Evolutionary conservation across 257 asterid genomes (phyloP), one percentile per base, ranked within the genome.

Genomic region (Penstemon barbatus): DNA sequence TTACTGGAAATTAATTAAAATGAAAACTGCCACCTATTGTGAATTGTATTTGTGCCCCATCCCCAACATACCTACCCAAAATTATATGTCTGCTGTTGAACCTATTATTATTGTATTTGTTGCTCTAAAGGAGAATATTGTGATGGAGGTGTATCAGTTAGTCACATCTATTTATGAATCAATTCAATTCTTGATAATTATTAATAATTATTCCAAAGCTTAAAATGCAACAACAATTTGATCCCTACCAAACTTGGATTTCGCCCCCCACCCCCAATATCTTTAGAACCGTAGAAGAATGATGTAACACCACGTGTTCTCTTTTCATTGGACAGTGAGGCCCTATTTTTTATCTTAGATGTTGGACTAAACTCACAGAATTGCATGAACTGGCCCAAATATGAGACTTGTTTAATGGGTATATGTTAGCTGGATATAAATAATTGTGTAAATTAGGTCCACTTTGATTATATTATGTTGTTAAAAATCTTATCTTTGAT

Each of bases 101-200:
- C 72, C 69, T 56, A n/a, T 15, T 15, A 15, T n/a, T n/a, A 43
- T 39, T 63, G 68, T 73, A 25, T 37, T 39, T 68, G 68, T 73
- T 66, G 41, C 72, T 51, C 50, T 33, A 67, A 74, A 71, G 50
- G 60, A 76, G 77, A 73, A 77, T 74, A 53, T 77, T 77, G 82
- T 74, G 85, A 71, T 50, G 68, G 80, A 66, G 80, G 80, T 74
- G 72, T 81, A 71, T 81, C 78, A 77, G 74, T 77, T 77, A 71
- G 85, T 81, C 83, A 71, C 70, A 77, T 81, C 85, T 63, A 46
- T 25, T 2, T 25, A 25, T 25, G 2, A 1, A 25, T 25, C 36
- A 76, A 61, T 39, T 67, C 42, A 44, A 19, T 6, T 44, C 52
- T 18, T 33, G 44, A 9, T 50, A 44, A 15, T 69, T 76, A 53